phyloP scores from a whole-genome alignment of 2,329 filamentous ascomycete species.

The Xylaria sp. region DNA sequence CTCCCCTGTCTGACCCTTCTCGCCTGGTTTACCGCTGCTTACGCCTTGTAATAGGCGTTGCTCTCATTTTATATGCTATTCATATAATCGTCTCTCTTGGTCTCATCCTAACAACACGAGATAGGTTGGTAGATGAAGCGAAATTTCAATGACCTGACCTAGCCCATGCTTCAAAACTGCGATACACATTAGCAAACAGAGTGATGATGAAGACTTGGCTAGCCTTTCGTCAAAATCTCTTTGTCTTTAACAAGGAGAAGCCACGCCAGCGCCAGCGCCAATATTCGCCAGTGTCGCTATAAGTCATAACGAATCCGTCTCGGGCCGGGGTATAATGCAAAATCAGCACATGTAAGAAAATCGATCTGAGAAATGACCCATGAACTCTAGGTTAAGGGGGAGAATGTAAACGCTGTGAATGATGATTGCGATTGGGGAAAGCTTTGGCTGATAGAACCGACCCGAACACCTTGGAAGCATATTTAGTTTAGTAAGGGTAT shows the following conservation, averaged over 20 bases:
- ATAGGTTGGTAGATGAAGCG: conserved; percentile 5
- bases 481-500: conserved; percentile 1
- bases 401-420: conserved; percentile 26
- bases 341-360: conserved; percentile 43
- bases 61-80: conserved; percentile 26
- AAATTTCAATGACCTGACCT: conserved; percentile 16
- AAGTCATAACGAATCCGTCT: conserved; percentile 43
- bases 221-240: conserved; percentile 33
- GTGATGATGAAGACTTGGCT: conserved; percentile 15
- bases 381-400: conserved; percentile 37
- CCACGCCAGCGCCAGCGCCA: conserved; percentile 40
- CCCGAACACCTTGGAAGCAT: conserved; percentile 12
- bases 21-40: not conserved
- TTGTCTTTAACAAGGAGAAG: conserved; percentile 38
- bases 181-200: conserved; percentile 36
- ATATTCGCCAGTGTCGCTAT: conserved; percentile 45
- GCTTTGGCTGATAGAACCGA: conserved; percentile 14
- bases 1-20: conserved; percentile 1
- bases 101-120: conserved; percentile 39
- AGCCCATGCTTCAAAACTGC: conserved; percentile 27
- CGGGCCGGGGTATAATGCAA: conserved; percentile 50
- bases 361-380: conserved; percentile 39
- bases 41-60: not conserved
- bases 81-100: conserved; percentile 39
- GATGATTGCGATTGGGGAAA: conserved; percentile 13